Percentiles rank a stretch among this genome's conserved stretches.
Conservation (phyloP, 768 basidiomycete species). For the Lentinula sp. region DNA sequence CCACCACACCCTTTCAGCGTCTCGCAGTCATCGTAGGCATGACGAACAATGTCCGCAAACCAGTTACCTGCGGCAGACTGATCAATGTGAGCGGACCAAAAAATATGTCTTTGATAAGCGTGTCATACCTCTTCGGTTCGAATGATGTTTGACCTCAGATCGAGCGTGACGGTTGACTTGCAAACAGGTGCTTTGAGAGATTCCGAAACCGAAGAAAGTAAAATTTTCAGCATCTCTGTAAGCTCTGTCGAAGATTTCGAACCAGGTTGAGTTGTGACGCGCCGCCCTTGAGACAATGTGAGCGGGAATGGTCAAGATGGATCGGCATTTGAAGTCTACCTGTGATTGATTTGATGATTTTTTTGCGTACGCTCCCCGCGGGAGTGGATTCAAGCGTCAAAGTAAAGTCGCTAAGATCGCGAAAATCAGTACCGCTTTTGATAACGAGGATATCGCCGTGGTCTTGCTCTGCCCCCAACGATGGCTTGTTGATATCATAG, state of each 20-base stretch:
- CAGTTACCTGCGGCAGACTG: slow-evolving; percentile 73
- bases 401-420: slow-evolving; percentile 72
- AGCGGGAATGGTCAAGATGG: no score
- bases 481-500: slow-evolving; percentile 43
- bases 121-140: slow-evolving; percentile 60
- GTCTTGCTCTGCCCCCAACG: slow-evolving; percentile 69
- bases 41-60: slow-evolving; percentile 79
- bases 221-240: slow-evolving; percentile 47
- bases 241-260: slow-evolving; percentile 52
- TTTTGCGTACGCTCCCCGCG: slow-evolving; percentile 54
- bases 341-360: slow-evolving; percentile 53
- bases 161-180: slow-evolving; percentile 56
- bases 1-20: slow-evolving; percentile 53
- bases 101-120: background rate
- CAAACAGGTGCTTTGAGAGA: slow-evolving; percentile 75
- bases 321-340: slow-evolving; percentile 32
- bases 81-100: background rate
- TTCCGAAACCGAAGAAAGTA: slow-evolving; percentile 64
- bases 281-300: slow-evolving; percentile 43
- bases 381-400: slow-evolving; percentile 59
- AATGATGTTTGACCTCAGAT: slow-evolving; percentile 70
- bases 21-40: slow-evolving; percentile 73
- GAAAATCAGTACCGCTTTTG: slow-evolving; percentile 89
- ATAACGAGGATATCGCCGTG: slow-evolving; percentile 64
- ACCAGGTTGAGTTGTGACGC: slow-evolving; percentile 54